Percentiles rank a stretch among this genome's conserved stretches.
phyloP scores from a whole-genome alignment of 495 filamentous ascomycete species.

The Podospora didyma region DNA sequence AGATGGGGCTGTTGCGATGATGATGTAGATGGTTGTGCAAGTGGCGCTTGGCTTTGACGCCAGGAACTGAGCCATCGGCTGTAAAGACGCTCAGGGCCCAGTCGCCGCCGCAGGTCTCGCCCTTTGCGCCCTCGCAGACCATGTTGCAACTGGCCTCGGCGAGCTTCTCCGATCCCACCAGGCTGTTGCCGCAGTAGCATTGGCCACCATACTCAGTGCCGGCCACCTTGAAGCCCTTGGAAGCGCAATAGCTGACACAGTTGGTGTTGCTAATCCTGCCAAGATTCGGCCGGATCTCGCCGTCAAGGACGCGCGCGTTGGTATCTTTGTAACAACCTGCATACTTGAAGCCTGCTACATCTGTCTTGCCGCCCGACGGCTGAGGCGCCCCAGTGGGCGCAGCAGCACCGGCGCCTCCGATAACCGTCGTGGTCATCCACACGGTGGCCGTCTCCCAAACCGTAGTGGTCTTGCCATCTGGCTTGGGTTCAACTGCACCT shows the following conservation, averaged over 20 bases:
- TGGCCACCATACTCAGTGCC: slow-evolving; percentile 63
- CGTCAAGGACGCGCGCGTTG: slow-evolving; percentile 32
- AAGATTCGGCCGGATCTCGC: slow-evolving; percentile 37
- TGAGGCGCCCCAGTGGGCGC: slow-evolving; percentile 12
- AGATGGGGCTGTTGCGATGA: neutral
- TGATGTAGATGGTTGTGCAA: slow-evolving; percentile 6
- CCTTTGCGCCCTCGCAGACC: slow-evolving; percentile 40
- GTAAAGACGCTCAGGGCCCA: slow-evolving; percentile 40
- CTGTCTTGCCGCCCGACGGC: slow-evolving; percentile 6
- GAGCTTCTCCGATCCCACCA: slow-evolving; percentile 34
- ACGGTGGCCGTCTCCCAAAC: slow-evolving; percentile 38
- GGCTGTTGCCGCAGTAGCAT: slow-evolving; percentile 59
- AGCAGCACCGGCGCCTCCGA: slow-evolving; percentile 28
- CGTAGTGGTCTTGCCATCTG: slow-evolving; percentile 19
- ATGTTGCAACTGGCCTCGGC: slow-evolving; percentile 40
- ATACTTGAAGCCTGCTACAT: slow-evolving; percentile 26
- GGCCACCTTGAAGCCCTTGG: slow-evolving; percentile 47
- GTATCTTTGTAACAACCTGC: slow-evolving; percentile 33
- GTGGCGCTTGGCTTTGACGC: slow-evolving; percentile 13
- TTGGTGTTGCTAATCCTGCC: slow-evolving; percentile 52
- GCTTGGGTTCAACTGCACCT: no score
- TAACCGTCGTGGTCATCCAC: slow-evolving; percentile 48
- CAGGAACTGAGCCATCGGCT: slow-evolving; percentile 22
- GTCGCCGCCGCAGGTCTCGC: slow-evolving; percentile 43
- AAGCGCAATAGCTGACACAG: slow-evolving; percentile 56